Evolutionary conservation across 2,329 filamentous ascomycete species (phyloP).

Genomic region (Colletotrichum musicola): DNA sequence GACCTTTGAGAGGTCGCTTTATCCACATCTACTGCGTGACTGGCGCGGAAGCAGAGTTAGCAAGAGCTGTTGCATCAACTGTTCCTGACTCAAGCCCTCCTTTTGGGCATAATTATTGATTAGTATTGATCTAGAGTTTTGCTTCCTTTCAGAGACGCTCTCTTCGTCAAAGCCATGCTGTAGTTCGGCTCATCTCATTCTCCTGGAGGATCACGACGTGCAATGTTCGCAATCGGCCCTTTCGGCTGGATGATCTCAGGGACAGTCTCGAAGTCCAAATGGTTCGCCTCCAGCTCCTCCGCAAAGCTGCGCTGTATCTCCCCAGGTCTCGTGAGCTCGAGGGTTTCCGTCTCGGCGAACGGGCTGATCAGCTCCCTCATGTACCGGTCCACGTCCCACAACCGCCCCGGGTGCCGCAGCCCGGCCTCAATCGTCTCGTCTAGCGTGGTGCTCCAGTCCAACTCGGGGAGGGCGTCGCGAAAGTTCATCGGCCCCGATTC

Average conservation of each 20-base stretch:
- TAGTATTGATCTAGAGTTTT: no score
- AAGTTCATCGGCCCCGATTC: neutral
- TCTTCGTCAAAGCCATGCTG: no score
- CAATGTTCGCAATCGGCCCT: neutral
- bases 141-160: no score
- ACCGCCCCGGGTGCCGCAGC: constrained; percentile 11
- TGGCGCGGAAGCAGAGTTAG: no score
- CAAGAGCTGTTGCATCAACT: no score
- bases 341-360: neutral
- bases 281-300: neutral
- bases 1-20: no score
- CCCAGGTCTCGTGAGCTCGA: neutral
- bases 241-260: neutral
- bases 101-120: no score
- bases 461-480: neutral
- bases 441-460: neutral
- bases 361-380: constrained; percentile 18
- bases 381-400: constrained; percentile 1
- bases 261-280: constrained; percentile 4
- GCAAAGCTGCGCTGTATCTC: neutral
- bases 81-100: no score
- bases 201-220: no score
- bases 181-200: no score
- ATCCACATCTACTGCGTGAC: no score
- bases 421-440: constrained; percentile 15